Evolutionary conservation across 495 filamentous ascomycete species (phyloP).

Genomic region (Penicillium arizonense): DNA sequence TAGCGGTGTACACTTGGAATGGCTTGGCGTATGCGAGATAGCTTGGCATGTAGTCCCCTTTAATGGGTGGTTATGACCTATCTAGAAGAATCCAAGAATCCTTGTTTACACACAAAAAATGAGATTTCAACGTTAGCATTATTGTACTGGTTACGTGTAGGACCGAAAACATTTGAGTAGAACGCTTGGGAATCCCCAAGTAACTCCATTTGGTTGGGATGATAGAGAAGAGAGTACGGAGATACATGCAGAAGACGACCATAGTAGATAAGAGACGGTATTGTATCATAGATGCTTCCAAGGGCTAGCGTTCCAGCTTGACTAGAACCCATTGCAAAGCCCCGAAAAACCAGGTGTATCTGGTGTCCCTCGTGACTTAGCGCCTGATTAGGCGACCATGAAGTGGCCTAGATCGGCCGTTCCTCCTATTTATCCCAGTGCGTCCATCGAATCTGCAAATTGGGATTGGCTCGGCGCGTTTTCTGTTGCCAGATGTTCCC

Average conservation of each 20-base stretch:
- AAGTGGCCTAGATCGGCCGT: neutral
- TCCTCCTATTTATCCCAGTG: neutral
- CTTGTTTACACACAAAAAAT: too few relatives aligned
- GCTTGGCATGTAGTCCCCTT: too few relatives aligned
- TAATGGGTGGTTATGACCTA: too few relatives aligned
- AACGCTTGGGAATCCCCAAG: neutral
- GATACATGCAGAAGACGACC: constrained; percentile 4
- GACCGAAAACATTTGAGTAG: neutral
- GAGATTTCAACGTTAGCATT: too few relatives aligned
- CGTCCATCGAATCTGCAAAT: neutral
- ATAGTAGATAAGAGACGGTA: neutral
- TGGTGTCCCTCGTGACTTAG: neutral
- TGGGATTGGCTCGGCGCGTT: neutral
- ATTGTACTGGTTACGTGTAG: too few relatives aligned
- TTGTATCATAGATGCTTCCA: neutral
- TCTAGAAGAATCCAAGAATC: too few relatives aligned
- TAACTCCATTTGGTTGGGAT: constrained; percentile 1
- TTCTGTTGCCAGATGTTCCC: neutral
- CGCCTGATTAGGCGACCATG: neutral
- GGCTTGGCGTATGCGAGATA: too few relatives aligned
- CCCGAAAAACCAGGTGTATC: neutral
- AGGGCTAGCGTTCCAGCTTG: neutral
- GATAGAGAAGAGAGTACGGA: constrained; percentile 2
- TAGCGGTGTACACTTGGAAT: too few relatives aligned
- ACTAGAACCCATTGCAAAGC: neutral